Percentiles rank a stretch among this genome's conserved stretches.
Evolutionary conservation across 768 basidiomycete species (phyloP).

Genomic region (Auricularia cornea): DNA sequence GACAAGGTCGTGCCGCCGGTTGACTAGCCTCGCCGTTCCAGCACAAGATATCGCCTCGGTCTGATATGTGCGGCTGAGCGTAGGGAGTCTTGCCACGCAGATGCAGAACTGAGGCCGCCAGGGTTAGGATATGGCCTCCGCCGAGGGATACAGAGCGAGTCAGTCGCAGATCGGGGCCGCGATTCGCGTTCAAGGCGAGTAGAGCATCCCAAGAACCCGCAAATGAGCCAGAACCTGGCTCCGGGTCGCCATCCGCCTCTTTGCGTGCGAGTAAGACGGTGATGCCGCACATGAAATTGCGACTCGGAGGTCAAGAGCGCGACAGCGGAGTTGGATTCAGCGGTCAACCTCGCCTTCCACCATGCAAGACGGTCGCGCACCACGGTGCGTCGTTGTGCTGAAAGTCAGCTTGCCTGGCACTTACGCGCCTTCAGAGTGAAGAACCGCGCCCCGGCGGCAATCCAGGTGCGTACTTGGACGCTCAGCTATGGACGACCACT

Average conservation of each 20-base stretch:
- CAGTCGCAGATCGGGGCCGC: background rate
- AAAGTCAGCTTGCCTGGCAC: slow-evolving; percentile 4
- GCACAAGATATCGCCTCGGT: slow-evolving; percentile 52
- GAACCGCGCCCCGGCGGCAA: slow-evolving; percentile 90
- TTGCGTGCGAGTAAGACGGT: background rate
- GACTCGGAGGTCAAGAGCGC: background rate
- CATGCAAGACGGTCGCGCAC: slow-evolving; percentile 82
- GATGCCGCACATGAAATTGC: background rate
- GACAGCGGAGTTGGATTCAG: background rate
- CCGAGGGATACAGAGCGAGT: background rate
- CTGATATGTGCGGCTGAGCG: slow-evolving; percentile 57
- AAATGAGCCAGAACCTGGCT: background rate
- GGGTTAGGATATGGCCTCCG: slow-evolving; percentile 30
- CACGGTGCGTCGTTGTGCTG: slow-evolving; percentile 38
- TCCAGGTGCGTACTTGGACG: slow-evolving; percentile 52
- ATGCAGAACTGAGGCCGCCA: slow-evolving; percentile 69
- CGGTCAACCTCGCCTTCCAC: background rate
- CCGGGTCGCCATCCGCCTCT: background rate
- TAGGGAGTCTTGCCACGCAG: slow-evolving; percentile 52
- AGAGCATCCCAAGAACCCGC: background rate
- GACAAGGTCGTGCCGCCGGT: slow-evolving; percentile 4
- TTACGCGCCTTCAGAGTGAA: slow-evolving; percentile 57
- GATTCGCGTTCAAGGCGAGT: background rate
- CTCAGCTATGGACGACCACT: slow-evolving; percentile 9
- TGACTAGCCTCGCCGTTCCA: slow-evolving; percentile 76